phyloP scores from a whole-genome alignment of 495 filamentous ascomycete species.

The Penicillium nucicola region DNA sequence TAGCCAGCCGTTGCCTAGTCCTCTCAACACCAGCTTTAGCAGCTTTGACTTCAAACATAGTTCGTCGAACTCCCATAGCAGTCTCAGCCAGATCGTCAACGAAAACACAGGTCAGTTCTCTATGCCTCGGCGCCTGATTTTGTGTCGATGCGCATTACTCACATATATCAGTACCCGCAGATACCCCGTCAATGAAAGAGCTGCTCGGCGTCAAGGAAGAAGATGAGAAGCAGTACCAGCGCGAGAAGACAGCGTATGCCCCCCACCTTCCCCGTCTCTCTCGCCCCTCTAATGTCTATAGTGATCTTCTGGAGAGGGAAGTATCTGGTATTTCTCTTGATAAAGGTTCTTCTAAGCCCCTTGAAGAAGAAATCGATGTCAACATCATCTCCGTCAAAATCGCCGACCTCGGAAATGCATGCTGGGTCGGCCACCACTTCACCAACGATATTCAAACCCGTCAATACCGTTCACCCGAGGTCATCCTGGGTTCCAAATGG shows the following conservation, averaged over 20 bases:
- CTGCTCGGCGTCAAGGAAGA: conserved; percentile 58
- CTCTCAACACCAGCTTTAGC: conserved; percentile 86
- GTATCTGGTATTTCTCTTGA: conserved; percentile 94
- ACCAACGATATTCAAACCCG: conserved; percentile 99
- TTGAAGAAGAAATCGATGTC: conserved; percentile 47
- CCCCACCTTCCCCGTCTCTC: too few relatives aligned
- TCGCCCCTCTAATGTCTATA: conserved; percentile 28
- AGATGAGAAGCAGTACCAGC: conserved; percentile 74
- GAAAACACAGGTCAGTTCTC: conserved; percentile 60
- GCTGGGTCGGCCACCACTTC: conserved; percentile 98
- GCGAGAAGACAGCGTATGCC: conserved; percentile 92
- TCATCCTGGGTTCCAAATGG: conserved; percentile 96
- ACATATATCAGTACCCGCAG: conserved; percentile 14
- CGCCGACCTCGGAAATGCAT: conserved; percentile 96
- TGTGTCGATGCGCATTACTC: background rate
- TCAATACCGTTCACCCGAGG: conserved; percentile 96
- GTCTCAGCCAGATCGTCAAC: conserved; percentile 78
- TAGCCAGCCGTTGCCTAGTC: conserved; percentile 93
- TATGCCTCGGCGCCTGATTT: background rate
- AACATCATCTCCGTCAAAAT: conserved; percentile 98
- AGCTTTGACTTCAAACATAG: conserved; percentile 68
- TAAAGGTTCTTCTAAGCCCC: conserved; percentile 51
- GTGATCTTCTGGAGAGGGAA: conserved; percentile 85
- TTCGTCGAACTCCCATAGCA: conserved; percentile 71
- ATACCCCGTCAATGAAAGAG: conserved; percentile 57